Percentiles rank a stretch among this genome's conserved stretches.
These are phyloP conservation scores for Cyclotella kingstonii DNA, from an alignment of 108 stramenopile species.

Conservation along the genomic window DNA sequence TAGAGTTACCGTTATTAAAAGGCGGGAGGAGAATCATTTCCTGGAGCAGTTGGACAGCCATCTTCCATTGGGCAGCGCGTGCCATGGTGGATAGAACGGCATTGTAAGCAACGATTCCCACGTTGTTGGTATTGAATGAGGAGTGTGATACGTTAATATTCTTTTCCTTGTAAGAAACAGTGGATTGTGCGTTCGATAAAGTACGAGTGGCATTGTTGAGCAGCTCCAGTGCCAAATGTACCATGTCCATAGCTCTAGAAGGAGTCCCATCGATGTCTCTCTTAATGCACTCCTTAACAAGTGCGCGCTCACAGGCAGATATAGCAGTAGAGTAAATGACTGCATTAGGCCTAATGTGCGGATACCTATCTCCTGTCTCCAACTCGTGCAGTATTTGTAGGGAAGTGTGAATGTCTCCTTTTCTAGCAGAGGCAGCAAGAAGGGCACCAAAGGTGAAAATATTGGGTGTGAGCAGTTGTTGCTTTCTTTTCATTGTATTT, in stretches of 20 bases:
- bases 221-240: conserved; percentile 58
- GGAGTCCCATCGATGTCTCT: no score
- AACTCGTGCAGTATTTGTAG: conserved; percentile 42
- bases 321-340: conserved; percentile 79
- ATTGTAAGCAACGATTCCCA: conserved; percentile 86
- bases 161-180: neutral
- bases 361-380: conserved; percentile 29
- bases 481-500: conserved; percentile 7
- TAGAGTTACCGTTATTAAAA: conserved; percentile 5
- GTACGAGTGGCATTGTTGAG: conserved; percentile 51
- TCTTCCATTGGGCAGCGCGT: conserved; percentile 60
- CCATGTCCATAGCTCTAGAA: no score
- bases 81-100: conserved; percentile 77
- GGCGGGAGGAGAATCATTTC: conserved; percentile 66
- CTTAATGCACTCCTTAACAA: no score
- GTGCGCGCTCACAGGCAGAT: conserved; percentile 70
- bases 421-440: conserved; percentile 67
- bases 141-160: no score
- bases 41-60: conserved; percentile 52
- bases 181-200: neutral
- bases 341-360: conserved; percentile 56
- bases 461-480: conserved; percentile 51
- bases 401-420: conserved; percentile 49
- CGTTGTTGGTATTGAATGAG: no score
- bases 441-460: conserved; percentile 77